Base-by-base conservation (phyloP, 2,329 filamentous ascomycete genomes). In the Laburnicola sp. region DNA sequence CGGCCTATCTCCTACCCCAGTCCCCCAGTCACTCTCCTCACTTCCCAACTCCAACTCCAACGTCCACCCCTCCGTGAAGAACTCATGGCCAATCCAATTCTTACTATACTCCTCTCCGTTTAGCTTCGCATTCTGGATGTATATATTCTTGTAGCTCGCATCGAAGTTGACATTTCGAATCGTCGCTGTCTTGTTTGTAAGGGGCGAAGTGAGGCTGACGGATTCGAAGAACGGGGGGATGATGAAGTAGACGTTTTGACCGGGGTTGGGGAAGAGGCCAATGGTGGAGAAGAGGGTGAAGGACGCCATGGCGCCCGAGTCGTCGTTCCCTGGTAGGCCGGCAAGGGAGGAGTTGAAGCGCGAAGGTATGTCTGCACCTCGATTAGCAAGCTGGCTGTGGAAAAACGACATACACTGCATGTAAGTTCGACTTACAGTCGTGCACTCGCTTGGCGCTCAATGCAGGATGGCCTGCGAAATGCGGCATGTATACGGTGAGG, bases 241-340 rank as follows among this genome's bases (percentile, higher is more conserved):
- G 50, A 79, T 77, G 44, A 78, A 70, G 46, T 78, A 79, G 10
- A 79, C 74, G 51, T 78, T 72, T 45, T 78, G 76, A 0, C 77
- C 77, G 1, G 77, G 74, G 39, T 76, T 77, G 0, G 76, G 77
- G 41, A 78, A 78, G 2, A 76, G 59, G 0, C 76, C 76, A 36
- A 77, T 68, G 69, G 76, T 77, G 7, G 70, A 65, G 51, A 78
- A 70, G 4, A 75, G 67, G 1, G 70, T 66, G 54, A 78, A 78
- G 3, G 71, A 71, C 1, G 75, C 76, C 75, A 78, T 78, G 4
- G 76, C 74, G 16, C 76, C 76, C 0, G 64, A 68, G 46, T 78
- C 76, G 53, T 78, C 76, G 51, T 78, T 78, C 1, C 76, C 76
- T 0, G 76, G 74, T 1, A 79, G 70, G 0, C 76, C 76, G 16